These are phyloP conservation scores for Simmondsia chinensis DNA, from an alignment of 148 eudicot species.

Conservation along the genomic window DNA sequence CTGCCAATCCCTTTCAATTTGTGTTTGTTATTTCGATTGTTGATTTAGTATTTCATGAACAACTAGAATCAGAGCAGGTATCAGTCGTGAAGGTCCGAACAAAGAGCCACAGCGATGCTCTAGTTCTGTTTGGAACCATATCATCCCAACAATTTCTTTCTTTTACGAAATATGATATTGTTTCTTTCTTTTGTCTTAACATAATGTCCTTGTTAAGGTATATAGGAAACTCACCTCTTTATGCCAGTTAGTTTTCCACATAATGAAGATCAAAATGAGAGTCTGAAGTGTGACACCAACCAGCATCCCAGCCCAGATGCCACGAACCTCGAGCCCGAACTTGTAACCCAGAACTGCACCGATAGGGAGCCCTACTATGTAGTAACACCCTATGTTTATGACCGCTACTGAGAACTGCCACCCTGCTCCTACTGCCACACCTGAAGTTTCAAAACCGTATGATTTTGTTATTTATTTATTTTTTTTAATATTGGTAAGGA, in stretches of 20 bases:
- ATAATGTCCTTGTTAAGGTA: neutral
- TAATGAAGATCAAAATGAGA: slow-evolving; percentile 6
- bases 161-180: too few relatives aligned
- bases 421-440: slow-evolving; percentile 39
- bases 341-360: slow-evolving; percentile 22
- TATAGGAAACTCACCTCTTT: slow-evolving; percentile 6
- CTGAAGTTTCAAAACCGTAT: slow-evolving; percentile 1
- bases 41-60: too few relatives aligned
- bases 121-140: too few relatives aligned
- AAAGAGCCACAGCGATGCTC: too few relatives aligned
- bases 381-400: slow-evolving; percentile 27
- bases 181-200: too few relatives aligned
- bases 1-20: too few relatives aligned
- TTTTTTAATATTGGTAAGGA: too few relatives aligned
- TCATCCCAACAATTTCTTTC: too few relatives aligned
- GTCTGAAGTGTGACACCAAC: slow-evolving; percentile 12
- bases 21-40: too few relatives aligned
- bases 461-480: neutral
- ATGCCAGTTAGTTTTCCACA: slow-evolving; percentile 6
- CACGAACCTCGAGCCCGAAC: slow-evolving; percentile 14
- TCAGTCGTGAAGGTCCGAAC: too few relatives aligned
- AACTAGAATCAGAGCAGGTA: too few relatives aligned
- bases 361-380: slow-evolving; percentile 29
- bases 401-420: slow-evolving; percentile 26
- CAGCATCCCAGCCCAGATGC: slow-evolving; percentile 16